phyloP scores from a whole-genome alignment of 257 asterid species.

The Przewalskia tangutica region DNA sequence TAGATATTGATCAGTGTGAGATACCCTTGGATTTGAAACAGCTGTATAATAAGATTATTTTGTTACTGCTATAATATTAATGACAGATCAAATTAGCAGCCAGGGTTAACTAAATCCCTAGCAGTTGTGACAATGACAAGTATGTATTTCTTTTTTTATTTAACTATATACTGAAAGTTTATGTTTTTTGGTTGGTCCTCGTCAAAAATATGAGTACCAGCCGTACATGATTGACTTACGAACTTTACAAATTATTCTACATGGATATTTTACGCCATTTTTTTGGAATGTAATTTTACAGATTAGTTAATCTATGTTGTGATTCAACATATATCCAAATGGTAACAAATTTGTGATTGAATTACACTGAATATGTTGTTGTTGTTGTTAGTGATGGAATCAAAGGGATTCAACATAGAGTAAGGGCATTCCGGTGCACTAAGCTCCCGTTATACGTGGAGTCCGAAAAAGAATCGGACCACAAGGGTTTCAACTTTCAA shows the following conservation, averaged over 20 bases:
- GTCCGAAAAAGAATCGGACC: too few relatives aligned
- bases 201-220: neutral
- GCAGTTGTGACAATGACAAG: neutral
- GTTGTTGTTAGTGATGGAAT: neutral
- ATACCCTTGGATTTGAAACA: slow-evolving; percentile 9
- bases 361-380: too few relatives aligned
- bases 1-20: neutral
- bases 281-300: neutral
- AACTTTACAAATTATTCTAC: neutral
- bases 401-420: neutral
- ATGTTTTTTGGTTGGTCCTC: neutral
- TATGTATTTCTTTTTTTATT: neutral
- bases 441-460: too few relatives aligned
- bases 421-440: too few relatives aligned
- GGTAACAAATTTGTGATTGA: neutral
- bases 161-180: neutral
- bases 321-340: neutral
- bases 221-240: neutral
- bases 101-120: neutral
- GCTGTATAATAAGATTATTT: slow-evolving; percentile 12
- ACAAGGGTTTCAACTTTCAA: too few relatives aligned
- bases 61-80: neutral
- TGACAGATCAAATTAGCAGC: slow-evolving; percentile 23
- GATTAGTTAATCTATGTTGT: neutral
- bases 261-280: neutral